A percentile compares a stretch with the other conserved stretches of the same genome.
Evolutionary conservation across 108 stramenopile species (phyloP).

Genomic region (Hondaea fermentalgiana): DNA sequence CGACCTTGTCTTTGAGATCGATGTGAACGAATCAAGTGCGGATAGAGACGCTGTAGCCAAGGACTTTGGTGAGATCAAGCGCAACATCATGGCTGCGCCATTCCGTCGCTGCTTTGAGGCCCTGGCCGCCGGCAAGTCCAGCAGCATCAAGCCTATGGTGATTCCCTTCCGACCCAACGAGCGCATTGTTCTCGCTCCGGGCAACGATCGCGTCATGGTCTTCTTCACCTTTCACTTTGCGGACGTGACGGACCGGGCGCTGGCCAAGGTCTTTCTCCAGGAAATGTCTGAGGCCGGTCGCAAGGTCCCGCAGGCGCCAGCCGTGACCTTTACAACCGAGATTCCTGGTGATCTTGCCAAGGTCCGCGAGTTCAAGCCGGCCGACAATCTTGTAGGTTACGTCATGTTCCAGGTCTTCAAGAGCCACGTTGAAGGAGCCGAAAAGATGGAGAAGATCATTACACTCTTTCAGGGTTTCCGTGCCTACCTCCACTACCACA

Average conservation of each 20-base stretch:
- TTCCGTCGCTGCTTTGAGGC: slow-evolving; percentile 35
- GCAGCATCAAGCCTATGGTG: slow-evolving; percentile 15
- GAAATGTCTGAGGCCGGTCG: slow-evolving; percentile 46
- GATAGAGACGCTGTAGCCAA: not conserved
- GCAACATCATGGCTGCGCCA: slow-evolving; percentile 43
- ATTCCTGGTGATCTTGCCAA: not conserved
- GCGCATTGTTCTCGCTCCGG: slow-evolving; percentile 35
- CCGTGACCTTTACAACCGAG: slow-evolving; percentile 23
- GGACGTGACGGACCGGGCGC: slow-evolving; percentile 45
- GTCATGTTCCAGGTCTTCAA: slow-evolving; percentile 49
- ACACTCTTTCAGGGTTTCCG: slow-evolving; percentile 42
- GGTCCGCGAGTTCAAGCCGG: not conserved
- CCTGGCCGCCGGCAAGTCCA: slow-evolving; percentile 25
- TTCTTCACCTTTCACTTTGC: slow-evolving; percentile 46
- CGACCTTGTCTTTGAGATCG: not conserved
- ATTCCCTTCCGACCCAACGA: slow-evolving; percentile 35
- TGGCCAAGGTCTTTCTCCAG: slow-evolving; percentile 43
- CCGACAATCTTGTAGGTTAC: slow-evolving; percentile 29
- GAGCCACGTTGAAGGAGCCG: slow-evolving; percentile 36
- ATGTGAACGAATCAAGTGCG: not conserved
- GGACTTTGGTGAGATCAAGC: slow-evolving; percentile 36
- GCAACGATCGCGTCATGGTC: slow-evolving; percentile 43
- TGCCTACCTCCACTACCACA: slow-evolving; percentile 58
- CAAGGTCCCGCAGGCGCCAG: slow-evolving; percentile 44
- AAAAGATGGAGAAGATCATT: slow-evolving; percentile 37